Conservation (phyloP, 2,329 filamentous ascomycete genomes). For the Cordyceps farinosa region DNA sequence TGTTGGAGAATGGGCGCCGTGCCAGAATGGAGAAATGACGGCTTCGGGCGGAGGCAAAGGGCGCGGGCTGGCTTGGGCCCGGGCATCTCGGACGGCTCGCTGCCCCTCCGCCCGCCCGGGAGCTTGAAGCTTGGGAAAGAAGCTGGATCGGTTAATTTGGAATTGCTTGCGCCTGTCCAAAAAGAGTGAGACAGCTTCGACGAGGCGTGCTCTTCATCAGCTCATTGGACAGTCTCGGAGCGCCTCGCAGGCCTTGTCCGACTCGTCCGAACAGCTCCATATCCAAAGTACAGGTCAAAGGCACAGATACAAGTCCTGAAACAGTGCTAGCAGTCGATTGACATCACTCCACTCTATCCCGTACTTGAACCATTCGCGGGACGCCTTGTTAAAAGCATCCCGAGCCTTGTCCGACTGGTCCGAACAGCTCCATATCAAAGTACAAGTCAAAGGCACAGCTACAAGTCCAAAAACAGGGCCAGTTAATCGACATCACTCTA, state of each 20-base stretch:
- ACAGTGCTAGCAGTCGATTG: neutral
- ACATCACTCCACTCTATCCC: neutral
- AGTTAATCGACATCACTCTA: neutral
- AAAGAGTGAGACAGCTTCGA: neutral
- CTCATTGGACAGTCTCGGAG: neutral
- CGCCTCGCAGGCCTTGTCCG: neutral
- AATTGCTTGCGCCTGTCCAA: neutral
- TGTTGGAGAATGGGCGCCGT: neutral
- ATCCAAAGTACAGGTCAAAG: neutral
- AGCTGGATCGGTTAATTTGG: neutral
- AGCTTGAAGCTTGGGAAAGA: neutral
- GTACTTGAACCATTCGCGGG: neutral
- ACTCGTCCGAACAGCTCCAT: neutral
- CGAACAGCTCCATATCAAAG: neutral
- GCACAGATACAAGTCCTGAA: neutral
- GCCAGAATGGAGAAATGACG: neutral
- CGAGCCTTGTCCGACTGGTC: neutral
- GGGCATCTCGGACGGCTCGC: too few species aligned
- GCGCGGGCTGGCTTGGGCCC: too few species aligned
- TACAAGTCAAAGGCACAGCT: neutral
- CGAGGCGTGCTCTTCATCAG: too few species aligned
- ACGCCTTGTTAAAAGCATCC: neutral
- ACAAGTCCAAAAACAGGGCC: neutral
- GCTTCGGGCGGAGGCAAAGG: too few species aligned
- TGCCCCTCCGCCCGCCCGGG: neutral